These are phyloP conservation scores for Xylaria grammica DNA, from an alignment of 495 filamentous ascomycete genomes.

Conservation along the genomic window DNA sequence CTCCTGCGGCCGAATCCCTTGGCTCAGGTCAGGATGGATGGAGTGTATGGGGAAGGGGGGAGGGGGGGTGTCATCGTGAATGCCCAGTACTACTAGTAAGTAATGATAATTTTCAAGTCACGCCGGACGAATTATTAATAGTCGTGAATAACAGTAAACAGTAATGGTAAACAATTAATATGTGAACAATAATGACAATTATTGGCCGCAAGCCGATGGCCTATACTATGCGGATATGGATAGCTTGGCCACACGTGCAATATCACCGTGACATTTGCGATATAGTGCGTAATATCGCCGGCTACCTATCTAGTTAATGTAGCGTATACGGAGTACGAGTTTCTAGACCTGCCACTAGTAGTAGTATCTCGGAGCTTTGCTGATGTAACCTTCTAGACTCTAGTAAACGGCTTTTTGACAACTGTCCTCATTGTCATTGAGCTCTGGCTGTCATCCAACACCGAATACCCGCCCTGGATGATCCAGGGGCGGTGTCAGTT, in stretches of 20 bases:
- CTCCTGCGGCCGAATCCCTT: conserved; percentile 20
- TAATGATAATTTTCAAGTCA: conserved; percentile 15
- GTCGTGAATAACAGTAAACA: neutral
- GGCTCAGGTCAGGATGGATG: neutral
- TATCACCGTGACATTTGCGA: conserved; percentile 13
- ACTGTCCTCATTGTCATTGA: neutral
- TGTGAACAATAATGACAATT: neutral
- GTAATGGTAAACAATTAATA: too few relatives aligned
- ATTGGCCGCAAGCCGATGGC: neutral
- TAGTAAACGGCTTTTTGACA: neutral
- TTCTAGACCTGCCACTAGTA: too few relatives aligned
- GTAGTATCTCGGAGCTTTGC: too few relatives aligned
- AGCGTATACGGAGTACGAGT: neutral
- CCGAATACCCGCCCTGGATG: neutral
- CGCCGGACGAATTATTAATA: conserved; percentile 10
- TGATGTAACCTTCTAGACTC: too few relatives aligned
- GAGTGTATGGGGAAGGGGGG: conserved; percentile 16
- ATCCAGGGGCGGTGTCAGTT: neutral
- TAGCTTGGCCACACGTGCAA: conserved; percentile 9
- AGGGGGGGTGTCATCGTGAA: conserved; percentile 18
- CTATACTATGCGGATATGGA: neutral
- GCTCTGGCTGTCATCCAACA: neutral
- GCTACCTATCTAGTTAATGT: too few relatives aligned
- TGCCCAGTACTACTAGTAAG: neutral
- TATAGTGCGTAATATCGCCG: neutral